Evolutionary conservation across 257 asterid genomes (phyloP), one percentile per base, ranked within the genome.

Genomic region (Solanum neorickii): DNA sequence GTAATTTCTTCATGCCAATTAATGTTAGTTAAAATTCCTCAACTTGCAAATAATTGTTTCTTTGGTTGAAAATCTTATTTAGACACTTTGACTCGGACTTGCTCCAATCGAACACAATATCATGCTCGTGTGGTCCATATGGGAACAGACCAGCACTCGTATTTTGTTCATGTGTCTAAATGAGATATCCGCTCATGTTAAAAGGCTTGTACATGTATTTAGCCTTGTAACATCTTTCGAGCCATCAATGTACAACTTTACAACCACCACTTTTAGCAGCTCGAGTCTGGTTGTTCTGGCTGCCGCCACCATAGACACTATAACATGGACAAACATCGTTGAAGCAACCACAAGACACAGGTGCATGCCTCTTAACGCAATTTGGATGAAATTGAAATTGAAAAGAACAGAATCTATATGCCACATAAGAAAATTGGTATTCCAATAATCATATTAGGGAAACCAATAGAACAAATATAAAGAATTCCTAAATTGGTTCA

Each of bases 401-500:
- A 59, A 46, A 25, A 18, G 3, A 75, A 12, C 62, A 42, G 21
- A 77, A 27, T 23, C 21, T 77, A 21, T 8, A 76, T 2, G 83
- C 12, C 42, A 46, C 4, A 31, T 27, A 5, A 80, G 65, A 16
- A 16, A 13, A 77, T 1, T 25, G 65, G 39, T 16, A 27, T 3
- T 47, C 68, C 42, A 80, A 9, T 10, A 1, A 16, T 80, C 66
- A 46, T 27, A 46, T 0, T 31, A 47, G 84, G 42, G 29, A 78
- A 47, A 80, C 44, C 68, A 29, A 72, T 49, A 85, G 41, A 84
- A 52, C 56, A 41, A 75, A 84, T 33, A 47, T 76, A 77, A 75
- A 60, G 42, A 75, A 85, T 84, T 73, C 66, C 23, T 60, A 35
- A 62, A 75, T 3, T n/a, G 49, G 16, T 75, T 72, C 90, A 72